These are phyloP conservation scores for Fusarium burgessii DNA, from an alignment of 2,329 filamentous ascomycete species.

Conservation along the genomic window DNA sequence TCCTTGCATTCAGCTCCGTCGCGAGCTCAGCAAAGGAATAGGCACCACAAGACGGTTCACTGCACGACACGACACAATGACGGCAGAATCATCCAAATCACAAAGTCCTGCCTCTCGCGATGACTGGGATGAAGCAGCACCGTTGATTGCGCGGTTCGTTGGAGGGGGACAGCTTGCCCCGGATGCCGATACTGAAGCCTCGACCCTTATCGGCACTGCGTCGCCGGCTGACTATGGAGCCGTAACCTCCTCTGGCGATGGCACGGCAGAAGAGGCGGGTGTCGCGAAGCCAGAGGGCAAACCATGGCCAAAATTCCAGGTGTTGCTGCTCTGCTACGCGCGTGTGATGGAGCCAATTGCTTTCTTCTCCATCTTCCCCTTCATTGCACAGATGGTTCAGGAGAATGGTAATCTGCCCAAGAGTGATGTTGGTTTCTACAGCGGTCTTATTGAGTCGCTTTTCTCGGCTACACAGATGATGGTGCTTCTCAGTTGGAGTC, in stretches of 20 bases:
- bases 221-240: conserved; percentile 27
- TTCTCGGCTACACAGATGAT: conserved; percentile 81
- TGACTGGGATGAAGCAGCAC: conserved; percentile 34
- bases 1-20: not conserved
- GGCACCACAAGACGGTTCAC: not conserved
- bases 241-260: conserved; percentile 6
- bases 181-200: conserved; percentile 44
- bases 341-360: conserved; percentile 80
- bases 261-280: not conserved
- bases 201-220: conserved; percentile 42
- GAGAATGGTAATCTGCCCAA: conserved; percentile 71
- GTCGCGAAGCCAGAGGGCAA: conserved; percentile 13
- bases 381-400: conserved; percentile 81
- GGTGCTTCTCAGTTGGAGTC: conserved; percentile 82
- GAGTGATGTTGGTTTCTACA: conserved; percentile 83
- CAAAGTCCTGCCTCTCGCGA: conserved; percentile 9
- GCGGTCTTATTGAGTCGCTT: conserved; percentile 78
- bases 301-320: conserved; percentile 66
- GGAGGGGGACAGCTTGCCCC: conserved; percentile 24
- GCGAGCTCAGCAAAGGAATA: not conserved
- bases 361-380: conserved; percentile 88
- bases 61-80: conserved; percentile 24
- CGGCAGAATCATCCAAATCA: conserved; percentile 5
- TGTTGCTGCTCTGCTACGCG: conserved; percentile 78
- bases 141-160: conserved; percentile 43